phyloP scores from a whole-genome alignment of 768 basidiomycete species.

The Trametes maxima region DNA sequence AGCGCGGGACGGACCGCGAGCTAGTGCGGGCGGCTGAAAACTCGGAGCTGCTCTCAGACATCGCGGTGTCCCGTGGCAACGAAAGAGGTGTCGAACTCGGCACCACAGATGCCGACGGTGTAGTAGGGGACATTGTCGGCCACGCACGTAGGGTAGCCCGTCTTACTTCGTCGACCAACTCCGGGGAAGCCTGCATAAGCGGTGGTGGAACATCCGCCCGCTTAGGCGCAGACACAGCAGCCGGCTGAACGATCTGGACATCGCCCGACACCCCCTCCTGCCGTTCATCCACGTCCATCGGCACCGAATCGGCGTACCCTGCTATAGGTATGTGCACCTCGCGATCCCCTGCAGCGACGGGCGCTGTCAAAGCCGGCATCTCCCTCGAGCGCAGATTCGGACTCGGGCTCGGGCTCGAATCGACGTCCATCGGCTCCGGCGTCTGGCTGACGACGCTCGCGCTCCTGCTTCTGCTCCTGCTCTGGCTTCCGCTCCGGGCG shows the following conservation, averaged over 20 bases:
- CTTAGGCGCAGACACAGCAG: not conserved
- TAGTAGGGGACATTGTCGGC: constrained; percentile 1
- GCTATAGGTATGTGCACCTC: constrained; percentile 30
- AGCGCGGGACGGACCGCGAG: not conserved
- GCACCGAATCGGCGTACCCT: constrained; percentile 24
- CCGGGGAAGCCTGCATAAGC: constrained; percentile 24
- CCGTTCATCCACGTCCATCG: constrained; percentile 34
- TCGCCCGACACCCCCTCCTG: not conserved
- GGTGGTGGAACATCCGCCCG: not conserved
- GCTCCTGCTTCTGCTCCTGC: constrained; percentile 23
- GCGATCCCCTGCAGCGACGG: constrained; percentile 20
- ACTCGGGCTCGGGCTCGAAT: constrained; percentile 19
- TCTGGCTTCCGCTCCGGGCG: constrained; percentile 27
- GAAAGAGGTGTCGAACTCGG: not conserved
- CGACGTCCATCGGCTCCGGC: constrained; percentile 25
- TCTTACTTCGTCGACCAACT: constrained; percentile 28
- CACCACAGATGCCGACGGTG: not conserved
- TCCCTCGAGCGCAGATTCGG: not conserved
- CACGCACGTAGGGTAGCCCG: constrained; percentile 19
- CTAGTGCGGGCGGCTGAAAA: constrained; percentile 11
- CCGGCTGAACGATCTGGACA: not conserved
- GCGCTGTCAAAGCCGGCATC: constrained; percentile 23
- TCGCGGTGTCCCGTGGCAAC: not conserved
- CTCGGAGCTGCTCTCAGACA: constrained; percentile 19
- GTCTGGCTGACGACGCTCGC: constrained; percentile 18